A percentile compares a stretch with the other conserved stretches of the same genome.
phyloP scores from a whole-genome alignment of 331 rosid genomes.

The Pyrus hybrid region DNA sequence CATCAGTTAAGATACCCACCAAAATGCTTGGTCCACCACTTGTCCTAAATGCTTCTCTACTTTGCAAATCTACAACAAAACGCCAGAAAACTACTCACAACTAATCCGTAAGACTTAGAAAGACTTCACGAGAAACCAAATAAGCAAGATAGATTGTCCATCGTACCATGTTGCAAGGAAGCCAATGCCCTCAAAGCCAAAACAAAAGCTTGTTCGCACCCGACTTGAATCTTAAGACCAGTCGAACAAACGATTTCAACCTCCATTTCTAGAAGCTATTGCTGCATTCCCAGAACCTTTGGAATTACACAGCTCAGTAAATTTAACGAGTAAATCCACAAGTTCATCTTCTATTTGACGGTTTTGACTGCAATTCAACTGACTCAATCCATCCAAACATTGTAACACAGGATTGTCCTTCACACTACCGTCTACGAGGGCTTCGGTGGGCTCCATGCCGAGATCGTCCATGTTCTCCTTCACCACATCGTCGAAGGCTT shows the following conservation, averaged over 20 bases:
- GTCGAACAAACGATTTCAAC: constrained; percentile 51
- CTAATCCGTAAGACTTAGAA: not conserved
- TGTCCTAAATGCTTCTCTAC: constrained; percentile 55
- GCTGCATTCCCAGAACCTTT: constrained; percentile 52
- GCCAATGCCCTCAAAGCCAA: constrained; percentile 47
- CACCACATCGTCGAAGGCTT: constrained; percentile 78
- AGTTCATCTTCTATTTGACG: constrained; percentile 10
- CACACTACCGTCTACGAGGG: constrained; percentile 52
- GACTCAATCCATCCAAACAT: constrained; percentile 45
- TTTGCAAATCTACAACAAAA: constrained; percentile 59
- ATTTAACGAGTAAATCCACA: constrained; percentile 28
- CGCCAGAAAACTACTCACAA: not conserved
- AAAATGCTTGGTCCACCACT: constrained; percentile 51
- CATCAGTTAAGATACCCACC: constrained; percentile 37
- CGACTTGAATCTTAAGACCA: constrained; percentile 35
- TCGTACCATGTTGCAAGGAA: constrained; percentile 59
- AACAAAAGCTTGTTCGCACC: constrained; percentile 20
- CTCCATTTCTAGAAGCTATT: constrained; percentile 65
- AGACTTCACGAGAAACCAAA: not conserved
- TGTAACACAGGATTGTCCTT: constrained; percentile 55
- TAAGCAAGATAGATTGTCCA: not conserved
- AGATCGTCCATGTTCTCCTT: constrained; percentile 82
- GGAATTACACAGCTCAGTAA: constrained; percentile 33
- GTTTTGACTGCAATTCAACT: constrained; percentile 16
- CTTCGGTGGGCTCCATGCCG: constrained; percentile 83